Base-by-base conservation (phyloP, 495 filamentous ascomycete species). In the Aspergillus asperescens region DNA sequence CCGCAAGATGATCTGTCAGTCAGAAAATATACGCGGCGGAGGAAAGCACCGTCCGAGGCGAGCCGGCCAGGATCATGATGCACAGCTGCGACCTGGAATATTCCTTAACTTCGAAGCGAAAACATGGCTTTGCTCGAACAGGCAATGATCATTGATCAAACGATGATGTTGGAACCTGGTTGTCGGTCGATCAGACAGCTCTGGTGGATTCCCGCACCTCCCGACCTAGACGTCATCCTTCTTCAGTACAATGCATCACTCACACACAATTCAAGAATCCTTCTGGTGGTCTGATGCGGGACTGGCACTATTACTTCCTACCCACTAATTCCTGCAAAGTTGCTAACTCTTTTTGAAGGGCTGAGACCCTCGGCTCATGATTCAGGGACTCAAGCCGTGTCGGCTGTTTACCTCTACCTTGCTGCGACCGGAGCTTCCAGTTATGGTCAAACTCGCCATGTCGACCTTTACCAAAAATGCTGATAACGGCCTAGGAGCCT, bases 381-480 rank as follows among this genome's bases (percentile, higher is more conserved):
- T 47, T 24, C 51, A n/a, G 28, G 20, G 34, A 24, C 20, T 29
- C 42, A 40, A 24, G 51, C 18, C 38, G 44, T 44, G 44, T 38
- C 49, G 50, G 23, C 37, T 49, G 37, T 29, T 34, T 42, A 15
- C 50, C 32, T 24, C 18, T 15, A 47, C 34, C 34, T 47, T 39
- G 29, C 24, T 52, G 43, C 48, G 42, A 43, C 41, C 50, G 40
- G 43, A 24, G 16, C 31, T 53, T 32, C 49, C 44, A 43, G 24
- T 32, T 24, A n/a, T 38, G 24, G 22, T 41, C 50, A 27, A 24
- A 25, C 50, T 34, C 16, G 9, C 35, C 18, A 56, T 77, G 65
- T 68, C 72, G 15, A 78, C 72, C 43, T 80, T 83, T 64, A 74
- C 56, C 5, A 71, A 81, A 48, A 70, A 72, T 12, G 52, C 61